Base-by-base conservation (phyloP, 306 rosid genomes). In the Glycine tomentella region DNA sequence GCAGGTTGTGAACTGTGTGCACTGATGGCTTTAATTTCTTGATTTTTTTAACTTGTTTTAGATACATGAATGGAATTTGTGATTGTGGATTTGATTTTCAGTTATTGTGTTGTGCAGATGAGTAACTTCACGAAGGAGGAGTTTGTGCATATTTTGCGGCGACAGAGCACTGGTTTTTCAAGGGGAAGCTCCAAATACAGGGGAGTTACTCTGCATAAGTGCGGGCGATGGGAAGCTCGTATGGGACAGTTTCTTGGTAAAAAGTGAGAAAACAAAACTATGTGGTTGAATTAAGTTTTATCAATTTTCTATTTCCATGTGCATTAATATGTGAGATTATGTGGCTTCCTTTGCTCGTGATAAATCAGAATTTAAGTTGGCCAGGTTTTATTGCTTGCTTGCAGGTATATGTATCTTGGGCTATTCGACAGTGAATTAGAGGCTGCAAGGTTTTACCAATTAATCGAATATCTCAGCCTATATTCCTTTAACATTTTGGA, bases 181-280 rank as follows among this genome's bases (percentile, higher is more conserved):
- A 87, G 98, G 73, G 98, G 98, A 84, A 92, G 95, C 85, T 94
- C 97, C 11, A 94, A 89, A 82, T 94, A 84, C 84, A 90, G 97
- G 82, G 98, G 98, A 79, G 98, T 94, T 72, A 94, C 98, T 50
- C 77, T 94, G 64, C 98, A 94, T 84, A 94, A 94, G 86, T 94
- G 97, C 13, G 98, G 98, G 10, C 84, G 98, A 78, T 94, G 98
- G 98, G 98, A 94, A 82, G 97, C 98, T 87, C 97, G 97, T 0
- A 92, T 94, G 98, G 98, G 98, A 20, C 98, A 94, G 90, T 87
- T 94, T 84, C 90, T 92, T 49, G 97, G 97, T 33, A 94, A 92
- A 81, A 94, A 94, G 98, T 94, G 77, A 86, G 93, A 14, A 65
- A 14, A 75, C 10, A 8, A 4, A 25, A 1, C 36, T 31, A 52